Percentiles rank a stretch among this genome's conserved stretches.
Conservation (phyloP, 768 basidiomycete genomes). For the Phlebiopsis flavidoalba region DNA sequence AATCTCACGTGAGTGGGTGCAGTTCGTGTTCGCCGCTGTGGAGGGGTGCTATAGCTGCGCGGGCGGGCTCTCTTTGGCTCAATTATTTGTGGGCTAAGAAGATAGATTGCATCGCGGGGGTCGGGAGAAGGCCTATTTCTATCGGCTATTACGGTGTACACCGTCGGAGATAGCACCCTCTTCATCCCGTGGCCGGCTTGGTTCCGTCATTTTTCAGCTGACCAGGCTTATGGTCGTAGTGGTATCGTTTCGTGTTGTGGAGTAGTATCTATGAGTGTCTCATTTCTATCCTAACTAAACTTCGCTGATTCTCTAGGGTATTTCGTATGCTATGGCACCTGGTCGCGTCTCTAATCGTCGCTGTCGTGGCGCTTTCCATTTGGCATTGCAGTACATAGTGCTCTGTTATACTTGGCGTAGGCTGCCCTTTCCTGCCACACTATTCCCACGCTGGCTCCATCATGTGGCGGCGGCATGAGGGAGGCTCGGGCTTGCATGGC, state of each 20-base stretch:
- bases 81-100: conserved; percentile 40
- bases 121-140: conserved; percentile 42
- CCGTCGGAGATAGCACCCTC: conserved; percentile 39
- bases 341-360: conserved; percentile 21
- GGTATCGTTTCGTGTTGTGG: conserved; percentile 40
- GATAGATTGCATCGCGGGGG: conserved; percentile 42
- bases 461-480: conserved; percentile 28
- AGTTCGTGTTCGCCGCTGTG: conserved; percentile 36
- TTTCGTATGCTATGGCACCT: conserved; percentile 35
- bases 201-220: conserved; percentile 37
- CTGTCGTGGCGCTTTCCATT: conserved; percentile 37
- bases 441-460: conserved; percentile 37
- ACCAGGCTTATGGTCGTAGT: conserved; percentile 35
- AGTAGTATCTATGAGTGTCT: neutral
- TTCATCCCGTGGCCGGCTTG: conserved; percentile 35
- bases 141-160: conserved; percentile 35
- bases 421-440: conserved; percentile 30
- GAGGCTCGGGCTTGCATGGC: conserved; percentile 29
- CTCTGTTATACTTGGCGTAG: conserved; percentile 25
- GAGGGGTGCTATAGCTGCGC: conserved; percentile 36
- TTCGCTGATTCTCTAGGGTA: conserved; percentile 22
- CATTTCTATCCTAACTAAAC: conserved; percentile 7
- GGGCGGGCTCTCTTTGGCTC: conserved; percentile 27
- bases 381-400: conserved; percentile 27
- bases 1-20: conserved; percentile 38